Base-by-base conservation (phyloP, 2,329 filamentous ascomycete species). In the Xylariaceae sp. region DNA sequence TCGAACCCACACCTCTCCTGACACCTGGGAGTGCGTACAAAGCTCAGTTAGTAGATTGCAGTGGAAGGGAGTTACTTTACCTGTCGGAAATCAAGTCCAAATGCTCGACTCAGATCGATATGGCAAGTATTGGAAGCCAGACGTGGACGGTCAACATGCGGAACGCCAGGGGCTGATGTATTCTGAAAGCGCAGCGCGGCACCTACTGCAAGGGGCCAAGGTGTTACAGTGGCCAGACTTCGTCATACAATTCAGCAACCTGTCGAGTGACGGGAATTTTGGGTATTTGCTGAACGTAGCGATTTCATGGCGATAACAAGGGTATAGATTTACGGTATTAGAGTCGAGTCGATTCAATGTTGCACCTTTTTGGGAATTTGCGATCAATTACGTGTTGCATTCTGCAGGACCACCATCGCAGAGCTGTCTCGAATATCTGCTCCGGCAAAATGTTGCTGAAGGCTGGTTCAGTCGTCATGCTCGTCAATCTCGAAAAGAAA, bases 371-470 rank as follows among this genome's bases (percentile, higher is more conserved):
- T 65, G 67, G 61, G 70, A 71, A 72, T 72, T 73, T 71, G 70
- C 71, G 71, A 72, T 73, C 67, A 73, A 73, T 73, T 73, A 73
- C 65, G 68, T 72, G 71, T 72, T 71, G 71, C 68, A 73, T 67
- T 71, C 66, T 72, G 71, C 70, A 65, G 69, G 68, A 65, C 66
- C 67, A 69, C 62, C 68, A 71, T 65, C 64, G 70, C 69, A 72
- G 71, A 70, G 65, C 67, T 70, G 66, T 69, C 67, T 71, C 68
- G 70, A 71, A 67, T 67, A 66, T 67, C 65, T 69, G 70, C 70
- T 66, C 63, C 62, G 67, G 64, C 67, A 68, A 68, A 69, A 68
- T 68, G 66, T 57, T 67, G 65, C 67, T 67, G 68, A 67, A 63
- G 65, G 65, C 69, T 68, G 66, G 68, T 67, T 69, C 70, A 69